Percentiles rank a stretch among this genome's conserved stretches.
phyloP scores from a whole-genome alignment of 1,284 basidiomycete species.

The Leccinum pachyderme region DNA sequence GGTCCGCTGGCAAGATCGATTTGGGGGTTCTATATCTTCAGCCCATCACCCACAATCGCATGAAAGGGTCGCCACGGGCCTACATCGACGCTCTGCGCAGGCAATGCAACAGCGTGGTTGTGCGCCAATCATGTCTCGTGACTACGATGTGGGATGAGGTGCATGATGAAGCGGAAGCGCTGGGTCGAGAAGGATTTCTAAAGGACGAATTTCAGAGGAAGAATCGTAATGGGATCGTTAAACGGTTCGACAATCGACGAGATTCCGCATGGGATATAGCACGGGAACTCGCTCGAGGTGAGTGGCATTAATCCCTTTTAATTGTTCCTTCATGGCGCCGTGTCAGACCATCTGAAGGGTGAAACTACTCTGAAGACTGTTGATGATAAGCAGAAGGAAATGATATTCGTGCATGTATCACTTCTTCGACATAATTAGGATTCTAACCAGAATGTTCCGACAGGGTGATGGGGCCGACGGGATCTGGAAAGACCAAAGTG shows the following conservation, averaged over 20 bases:
- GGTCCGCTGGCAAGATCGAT: neutral
- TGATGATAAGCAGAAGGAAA: neutral
- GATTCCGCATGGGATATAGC: conserved; percentile 2
- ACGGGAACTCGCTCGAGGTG: neutral
- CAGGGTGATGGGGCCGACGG: conserved; percentile 11
- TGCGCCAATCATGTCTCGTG: conserved; percentile 6
- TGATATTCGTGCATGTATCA: conserved; percentile 4
- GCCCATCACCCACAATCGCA: conserved; percentile 8
- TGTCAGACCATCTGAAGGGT: neutral
- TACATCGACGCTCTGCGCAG: conserved; percentile 2
- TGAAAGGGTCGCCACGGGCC: neutral
- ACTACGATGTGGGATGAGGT: conserved; percentile 15
- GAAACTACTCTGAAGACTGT: neutral
- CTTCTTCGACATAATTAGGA: neutral
- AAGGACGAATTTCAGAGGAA: conserved; percentile 1
- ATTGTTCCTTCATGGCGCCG: neutral
- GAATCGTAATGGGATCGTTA: neutral
- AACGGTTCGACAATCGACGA: conserved; percentile 4
- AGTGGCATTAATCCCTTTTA: neutral
- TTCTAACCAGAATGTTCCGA: neutral
- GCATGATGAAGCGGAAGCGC: neutral
- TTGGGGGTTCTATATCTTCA: conserved; percentile 9
- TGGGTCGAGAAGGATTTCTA: neutral
- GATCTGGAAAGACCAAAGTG: conserved; percentile 15
- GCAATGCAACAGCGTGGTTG: neutral